phyloP scores from a whole-genome alignment of 2,329 filamentous ascomycete species.

The Blastomyces parvus region DNA sequence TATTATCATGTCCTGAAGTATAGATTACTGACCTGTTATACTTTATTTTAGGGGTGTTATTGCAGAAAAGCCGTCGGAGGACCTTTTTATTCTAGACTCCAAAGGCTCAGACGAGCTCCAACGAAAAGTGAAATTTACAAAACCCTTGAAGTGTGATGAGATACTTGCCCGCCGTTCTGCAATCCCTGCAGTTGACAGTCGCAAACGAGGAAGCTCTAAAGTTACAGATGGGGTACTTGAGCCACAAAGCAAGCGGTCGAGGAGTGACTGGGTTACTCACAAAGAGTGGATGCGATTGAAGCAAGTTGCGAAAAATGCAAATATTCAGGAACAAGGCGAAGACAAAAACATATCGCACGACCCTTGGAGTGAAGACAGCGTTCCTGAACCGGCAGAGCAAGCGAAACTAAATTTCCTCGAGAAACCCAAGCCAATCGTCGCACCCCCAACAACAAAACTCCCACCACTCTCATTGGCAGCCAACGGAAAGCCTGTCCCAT shows the following conservation, averaged over 20 bases:
- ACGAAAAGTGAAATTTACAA: constrained; percentile 57
- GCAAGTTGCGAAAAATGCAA: constrained; percentile 62
- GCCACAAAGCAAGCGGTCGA: constrained; percentile 59
- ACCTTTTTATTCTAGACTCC: constrained; percentile 78
- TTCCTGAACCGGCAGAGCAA: constrained; percentile 35
- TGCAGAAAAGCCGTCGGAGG: constrained; percentile 67
- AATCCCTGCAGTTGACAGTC: constrained; percentile 65
- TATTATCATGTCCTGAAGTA: constrained; percentile 12
- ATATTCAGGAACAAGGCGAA: constrained; percentile 43
- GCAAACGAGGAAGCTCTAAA: constrained; percentile 61
- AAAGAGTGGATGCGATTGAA: constrained; percentile 74
- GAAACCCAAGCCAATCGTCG: constrained; percentile 55
- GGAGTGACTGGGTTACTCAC: constrained; percentile 69
- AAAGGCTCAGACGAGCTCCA: constrained; percentile 59
- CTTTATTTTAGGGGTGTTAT: constrained; percentile 60
- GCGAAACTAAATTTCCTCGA: constrained; percentile 57
- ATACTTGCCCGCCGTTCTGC: constrained; percentile 79
- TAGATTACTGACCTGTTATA: constrained; percentile 12
- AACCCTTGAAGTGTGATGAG: constrained; percentile 79
- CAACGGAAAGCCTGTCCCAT: constrained; percentile 67
- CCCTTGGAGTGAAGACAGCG: constrained; percentile 56
- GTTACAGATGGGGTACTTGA: constrained; percentile 64
- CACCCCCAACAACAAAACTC: constrained; percentile 64
- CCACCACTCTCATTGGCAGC: constrained; percentile 74
- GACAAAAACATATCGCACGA: constrained; percentile 53